Percentiles rank a stretch among this genome's conserved stretches.
phyloP scores from a whole-genome alignment of 176 grass and related monocot species.

The Alopecurus myosuroides region DNA sequence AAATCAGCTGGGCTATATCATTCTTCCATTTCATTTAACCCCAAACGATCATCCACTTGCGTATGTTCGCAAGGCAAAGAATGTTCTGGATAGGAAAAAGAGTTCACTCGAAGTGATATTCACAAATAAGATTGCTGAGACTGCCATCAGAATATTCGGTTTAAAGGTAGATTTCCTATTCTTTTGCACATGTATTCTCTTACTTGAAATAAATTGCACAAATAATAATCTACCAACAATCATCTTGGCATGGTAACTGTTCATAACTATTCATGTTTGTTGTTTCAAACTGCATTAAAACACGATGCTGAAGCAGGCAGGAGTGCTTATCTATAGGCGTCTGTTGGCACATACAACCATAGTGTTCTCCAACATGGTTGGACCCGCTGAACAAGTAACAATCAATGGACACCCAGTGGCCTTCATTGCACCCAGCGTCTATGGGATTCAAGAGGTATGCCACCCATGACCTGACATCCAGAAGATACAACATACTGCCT shows the following conservation, averaged over 20 bases:
- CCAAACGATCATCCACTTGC: conserved; percentile 45
- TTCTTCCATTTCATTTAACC: conserved; percentile 37
- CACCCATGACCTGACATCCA: neutral
- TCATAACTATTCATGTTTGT: too few species aligned
- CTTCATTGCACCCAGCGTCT: conserved; percentile 53
- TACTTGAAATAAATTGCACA: neutral
- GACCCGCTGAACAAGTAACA: conserved; percentile 47
- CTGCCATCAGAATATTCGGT: conserved; percentile 43
- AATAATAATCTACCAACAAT: neutral
- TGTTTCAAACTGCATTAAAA: neutral
- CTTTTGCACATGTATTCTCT: neutral
- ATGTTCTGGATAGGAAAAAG: conserved; percentile 49
- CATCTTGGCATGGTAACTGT: too few species aligned
- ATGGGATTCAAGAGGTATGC: conserved; percentile 56
- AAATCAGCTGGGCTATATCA: conserved; percentile 44
- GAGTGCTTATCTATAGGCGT: conserved; percentile 13
- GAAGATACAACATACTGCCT: too few species aligned
- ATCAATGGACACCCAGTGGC: conserved; percentile 23
- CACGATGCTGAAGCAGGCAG: conserved; percentile 17
- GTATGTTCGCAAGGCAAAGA: conserved; percentile 48
- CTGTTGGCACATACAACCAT: conserved; percentile 44
- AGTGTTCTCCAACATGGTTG: conserved; percentile 53
- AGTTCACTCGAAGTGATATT: conserved; percentile 49
- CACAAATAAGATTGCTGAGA: conserved; percentile 5
- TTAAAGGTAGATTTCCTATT: conserved; percentile 31